phyloP scores from a whole-genome alignment of 352 stramenopile species.

The Pythium rishiriense region DNA sequence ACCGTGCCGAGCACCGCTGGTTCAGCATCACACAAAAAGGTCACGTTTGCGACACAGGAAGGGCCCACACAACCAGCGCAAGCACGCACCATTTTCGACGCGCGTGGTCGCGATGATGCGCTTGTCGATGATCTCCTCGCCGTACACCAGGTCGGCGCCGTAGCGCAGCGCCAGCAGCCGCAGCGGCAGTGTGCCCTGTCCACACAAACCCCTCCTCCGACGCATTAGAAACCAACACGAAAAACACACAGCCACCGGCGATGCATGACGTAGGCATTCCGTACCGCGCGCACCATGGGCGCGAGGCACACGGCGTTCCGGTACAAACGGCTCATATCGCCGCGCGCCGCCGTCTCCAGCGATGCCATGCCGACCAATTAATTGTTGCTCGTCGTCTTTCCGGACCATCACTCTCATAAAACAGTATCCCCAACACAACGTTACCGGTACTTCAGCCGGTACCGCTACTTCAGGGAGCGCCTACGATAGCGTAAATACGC shows the following conservation, averaged over 20 bases:
- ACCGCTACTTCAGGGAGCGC: not conserved
- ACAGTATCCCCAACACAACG: not conserved
- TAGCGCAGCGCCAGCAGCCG: constrained; percentile 90
- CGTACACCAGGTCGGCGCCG: constrained; percentile 92
- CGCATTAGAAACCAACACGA: not conserved
- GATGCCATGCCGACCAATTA: not conserved
- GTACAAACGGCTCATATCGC: constrained; percentile 54
- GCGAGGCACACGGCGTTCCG: constrained; percentile 81
- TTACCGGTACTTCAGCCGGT: not conserved
- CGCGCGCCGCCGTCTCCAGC: too few species aligned
- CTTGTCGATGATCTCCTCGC: constrained; percentile 96
- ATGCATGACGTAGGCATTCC: constrained; percentile 5
- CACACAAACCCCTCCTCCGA: too few species aligned
- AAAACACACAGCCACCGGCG: not conserved
- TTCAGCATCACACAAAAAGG: not conserved
- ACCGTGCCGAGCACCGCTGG: constrained; percentile 77
- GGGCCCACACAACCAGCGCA: too few species aligned
- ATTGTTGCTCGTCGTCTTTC: not conserved
- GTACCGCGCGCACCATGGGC: constrained; percentile 94
- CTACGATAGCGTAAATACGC: not conserved
- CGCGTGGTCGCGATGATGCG: constrained; percentile 85
- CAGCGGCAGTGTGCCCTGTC: constrained; percentile 89
- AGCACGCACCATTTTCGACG: constrained; percentile 72
- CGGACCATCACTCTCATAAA: not conserved
- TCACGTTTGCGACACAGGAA: not conserved